Base-by-base conservation (phyloP, 768 basidiomycete species). In the Termitomyces sp. region DNA sequence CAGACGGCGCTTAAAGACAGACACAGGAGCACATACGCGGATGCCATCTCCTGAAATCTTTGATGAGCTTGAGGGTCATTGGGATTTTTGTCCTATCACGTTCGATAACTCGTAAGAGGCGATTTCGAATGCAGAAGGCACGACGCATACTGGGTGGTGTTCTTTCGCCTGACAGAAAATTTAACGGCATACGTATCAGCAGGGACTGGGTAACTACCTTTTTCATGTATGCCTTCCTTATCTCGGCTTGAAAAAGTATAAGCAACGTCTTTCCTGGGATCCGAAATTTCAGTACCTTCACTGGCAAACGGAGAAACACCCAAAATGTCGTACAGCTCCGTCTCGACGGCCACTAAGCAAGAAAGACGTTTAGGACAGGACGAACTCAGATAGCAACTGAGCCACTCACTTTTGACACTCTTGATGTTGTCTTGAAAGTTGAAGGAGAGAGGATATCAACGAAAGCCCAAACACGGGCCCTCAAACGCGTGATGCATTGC, bases 191-290 rank as follows among this genome's bases (percentile, higher is more conserved):
- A 41, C 54, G 43, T 61, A 58, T 45, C 50, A 55, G 61, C 51
- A 53, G 58, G 43, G 60, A 54, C 46, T 35, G 35, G 55, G 32
- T 34, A 69, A 65, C 63, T 75, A 92, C 93, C 85, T 95, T 95
- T 76, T 84, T 90, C 69, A 89, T 87, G 69, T 98, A 98, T 16
- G 95, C 95, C 68, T 90, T 92, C 74, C 95, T 95, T 65, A 98
- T 92, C 61, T 98, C 92, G 62, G 79, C 91, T 89, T 61, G 17
- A 55, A 59, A 53, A 44, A 42, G 25, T 48, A 47, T 72, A 38
- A 62, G 54, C 56, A 71, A 56, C 29, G 47, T 48, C 21, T 29
- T 43, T 50, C 25, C 23, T 50, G 25, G 38, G 57, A 59, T 32
- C 54, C 31, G 14, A 8, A 19, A 57, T 45, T 45, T 42, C 57